Conservation (phyloP, 257 asterid species). For the Scutellaria barbata region DNA sequence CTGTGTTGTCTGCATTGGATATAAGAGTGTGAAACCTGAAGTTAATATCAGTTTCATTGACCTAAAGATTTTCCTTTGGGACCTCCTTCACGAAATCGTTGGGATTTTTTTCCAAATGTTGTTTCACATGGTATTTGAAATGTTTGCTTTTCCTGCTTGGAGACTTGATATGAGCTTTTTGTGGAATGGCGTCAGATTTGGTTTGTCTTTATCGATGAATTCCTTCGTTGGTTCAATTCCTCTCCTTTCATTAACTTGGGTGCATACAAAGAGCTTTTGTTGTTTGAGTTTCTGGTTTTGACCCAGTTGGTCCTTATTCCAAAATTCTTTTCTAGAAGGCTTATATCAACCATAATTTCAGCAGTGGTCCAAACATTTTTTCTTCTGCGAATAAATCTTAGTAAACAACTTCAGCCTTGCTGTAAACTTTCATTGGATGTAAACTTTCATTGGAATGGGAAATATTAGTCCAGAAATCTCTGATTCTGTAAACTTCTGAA, state of each 20-base stretch:
- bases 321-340: not conserved
- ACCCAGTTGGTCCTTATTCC: slow-evolving; percentile 6
- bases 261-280: not conserved
- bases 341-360: slow-evolving; percentile 22
- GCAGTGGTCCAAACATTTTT: slow-evolving; percentile 18
- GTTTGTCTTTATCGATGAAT: slow-evolving; percentile 20
- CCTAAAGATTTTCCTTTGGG: not conserved
- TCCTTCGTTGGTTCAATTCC: slow-evolving; percentile 1
- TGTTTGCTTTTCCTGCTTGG: slow-evolving; percentile 2
- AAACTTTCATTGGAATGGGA: too few relatives aligned
- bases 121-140: slow-evolving; percentile 1
- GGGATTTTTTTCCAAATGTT: slow-evolving; percentile 11
- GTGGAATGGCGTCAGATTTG: not conserved
- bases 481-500: slow-evolving; percentile 12
- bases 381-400: slow-evolving; percentile 9
- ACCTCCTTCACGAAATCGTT: slow-evolving; percentile 2
- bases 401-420: slow-evolving; percentile 3
- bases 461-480: slow-evolving; percentile 9
- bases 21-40: slow-evolving; percentile 16
- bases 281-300: slow-evolving; percentile 14
- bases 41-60: not conserved
- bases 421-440: too few relatives aligned
- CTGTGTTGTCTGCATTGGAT: not conserved
- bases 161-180: not conserved
- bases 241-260: slow-evolving; percentile 16